These are phyloP conservation scores for Cyclocybe cylindracea DNA, from an alignment of 768 basidiomycete species.

Conservation along the genomic window DNA sequence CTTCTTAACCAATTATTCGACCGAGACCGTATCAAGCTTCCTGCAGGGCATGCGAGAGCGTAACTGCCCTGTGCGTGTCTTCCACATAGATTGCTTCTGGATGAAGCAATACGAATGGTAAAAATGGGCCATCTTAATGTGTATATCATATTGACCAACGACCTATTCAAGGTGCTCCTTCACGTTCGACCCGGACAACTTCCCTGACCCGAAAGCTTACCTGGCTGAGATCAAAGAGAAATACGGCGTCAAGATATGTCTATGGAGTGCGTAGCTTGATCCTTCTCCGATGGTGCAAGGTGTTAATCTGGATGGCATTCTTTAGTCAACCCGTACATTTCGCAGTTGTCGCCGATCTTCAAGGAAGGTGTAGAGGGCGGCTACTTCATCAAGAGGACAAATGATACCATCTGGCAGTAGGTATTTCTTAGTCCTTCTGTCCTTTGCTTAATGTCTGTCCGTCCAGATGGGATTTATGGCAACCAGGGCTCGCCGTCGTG, in stretches of 20 bases:
- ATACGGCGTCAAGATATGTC: constrained; percentile 70
- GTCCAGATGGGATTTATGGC: constrained; percentile 29
- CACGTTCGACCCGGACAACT: constrained; percentile 75
- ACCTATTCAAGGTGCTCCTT: constrained; percentile 60
- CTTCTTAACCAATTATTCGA: constrained; percentile 71
- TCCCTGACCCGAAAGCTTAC: constrained; percentile 72
- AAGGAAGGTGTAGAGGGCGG: constrained; percentile 67
- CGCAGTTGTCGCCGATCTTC: constrained; percentile 69
- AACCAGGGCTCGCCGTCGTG: constrained; percentile 52
- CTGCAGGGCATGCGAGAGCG: constrained; percentile 70
- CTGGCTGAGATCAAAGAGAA: constrained; percentile 58
- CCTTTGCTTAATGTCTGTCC: neutral
- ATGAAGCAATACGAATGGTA: constrained; percentile 73
- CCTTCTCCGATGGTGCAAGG: neutral
- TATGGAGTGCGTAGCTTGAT: constrained; percentile 54
- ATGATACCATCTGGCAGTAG: constrained; percentile 70
- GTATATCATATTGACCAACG: neutral
- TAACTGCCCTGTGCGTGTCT: constrained; percentile 64
- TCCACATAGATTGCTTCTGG: constrained; percentile 81
- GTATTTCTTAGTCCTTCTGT: constrained; percentile 21
- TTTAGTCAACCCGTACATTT: constrained; percentile 73
- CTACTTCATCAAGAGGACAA: constrained; percentile 68
- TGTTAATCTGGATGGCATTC: neutral
- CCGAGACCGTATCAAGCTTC: constrained; percentile 68
- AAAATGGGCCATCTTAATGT: constrained; percentile 7